phyloP scores from a whole-genome alignment of 768 basidiomycete genomes.

The Amanita subjunquillea region DNA sequence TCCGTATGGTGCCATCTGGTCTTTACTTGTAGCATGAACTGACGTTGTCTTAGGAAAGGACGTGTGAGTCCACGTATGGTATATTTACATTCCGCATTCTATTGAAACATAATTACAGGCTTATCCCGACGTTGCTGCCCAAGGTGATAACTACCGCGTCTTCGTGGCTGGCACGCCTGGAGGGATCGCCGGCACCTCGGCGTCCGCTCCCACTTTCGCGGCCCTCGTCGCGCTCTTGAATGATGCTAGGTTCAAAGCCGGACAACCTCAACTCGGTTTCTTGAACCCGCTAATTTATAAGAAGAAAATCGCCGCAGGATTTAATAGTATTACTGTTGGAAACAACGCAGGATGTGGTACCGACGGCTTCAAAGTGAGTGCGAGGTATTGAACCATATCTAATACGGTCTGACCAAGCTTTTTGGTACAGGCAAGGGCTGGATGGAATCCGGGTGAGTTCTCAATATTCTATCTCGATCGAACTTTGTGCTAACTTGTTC shows the following conservation, averaged over 20 bases:
- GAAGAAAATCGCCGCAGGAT: conserved; percentile 18
- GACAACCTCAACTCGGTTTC: conserved; percentile 43
- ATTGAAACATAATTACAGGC: conserved; percentile 22
- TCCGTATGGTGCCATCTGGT: conserved; percentile 23
- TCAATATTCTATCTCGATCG: neutral
- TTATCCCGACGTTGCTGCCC: conserved; percentile 58
- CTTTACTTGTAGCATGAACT: neutral
- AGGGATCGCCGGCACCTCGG: conserved; percentile 50
- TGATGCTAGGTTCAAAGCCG: conserved; percentile 38
- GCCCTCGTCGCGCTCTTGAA: conserved; percentile 54
- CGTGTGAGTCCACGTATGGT: conserved; percentile 26
- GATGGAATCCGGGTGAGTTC: conserved; percentile 50
- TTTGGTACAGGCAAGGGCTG: conserved; percentile 26
- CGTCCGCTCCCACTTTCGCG: conserved; percentile 49
- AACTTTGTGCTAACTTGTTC: neutral
- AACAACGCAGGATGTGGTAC: conserved; percentile 50
- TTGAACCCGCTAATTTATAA: conserved; percentile 54
- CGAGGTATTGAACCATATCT: neutral
- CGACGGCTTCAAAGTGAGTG: conserved; percentile 45
- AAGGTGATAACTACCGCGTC: conserved; percentile 36
- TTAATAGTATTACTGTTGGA: conserved; percentile 51
- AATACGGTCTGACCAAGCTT: neutral
- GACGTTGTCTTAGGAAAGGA: conserved; percentile 25
- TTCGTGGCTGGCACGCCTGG: conserved; percentile 26
- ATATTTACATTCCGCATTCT: neutral